Evolutionary conservation across 106 monocot species (phyloP), one percentile per base, ranked within the genome.

Genomic region (Dactylorhiza incarnata): DNA sequence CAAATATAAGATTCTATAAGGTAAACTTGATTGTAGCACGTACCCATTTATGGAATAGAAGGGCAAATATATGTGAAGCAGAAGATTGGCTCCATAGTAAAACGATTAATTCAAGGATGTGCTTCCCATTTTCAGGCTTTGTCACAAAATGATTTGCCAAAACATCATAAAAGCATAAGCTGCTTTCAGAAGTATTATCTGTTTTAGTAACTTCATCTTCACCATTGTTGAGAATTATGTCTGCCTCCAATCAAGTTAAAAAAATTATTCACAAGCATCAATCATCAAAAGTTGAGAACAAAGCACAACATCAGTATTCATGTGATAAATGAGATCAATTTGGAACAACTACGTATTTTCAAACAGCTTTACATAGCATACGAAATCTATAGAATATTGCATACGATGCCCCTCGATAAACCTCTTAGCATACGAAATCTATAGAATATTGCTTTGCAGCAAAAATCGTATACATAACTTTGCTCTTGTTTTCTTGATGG

Each of bases 21-120:
- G 20, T 10, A 16, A 45, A 45, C 6, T 58, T 65, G 26, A 65
- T 11, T 29, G 29, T 16, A 72, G 10, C 3, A 76, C 84, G 53
- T 89, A 95, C 95, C 95, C 95, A 96, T 84, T 87, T 90, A 69
- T 96, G 93, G 69, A 96, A 96, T 81, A 96, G 90, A n/a, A 96
- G 95, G n/a, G 88, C 85, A 92, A 93, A 96, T 83, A 96, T 96
- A 80, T 96, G 83, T 50, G 95, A 89, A 43, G 85, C 92, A 79
- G 89, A 96, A 48, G 95, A 93, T 76, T 90, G 93, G 80, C 95
- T 96, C 95, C 93, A 96, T 7, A 96, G 78, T 63, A 91, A 87
- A 8, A 93, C 91, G 48, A 97, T 93, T 78, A 93, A 82, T 45
- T 91, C 87, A 75, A 91, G 79, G 53, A 91, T 93, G 65, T 73